Evolutionary conservation across 495 filamentous ascomycete species (phyloP), one percentile per base, ranked within the genome.

Genomic region (Daldinia concentrica): DNA sequence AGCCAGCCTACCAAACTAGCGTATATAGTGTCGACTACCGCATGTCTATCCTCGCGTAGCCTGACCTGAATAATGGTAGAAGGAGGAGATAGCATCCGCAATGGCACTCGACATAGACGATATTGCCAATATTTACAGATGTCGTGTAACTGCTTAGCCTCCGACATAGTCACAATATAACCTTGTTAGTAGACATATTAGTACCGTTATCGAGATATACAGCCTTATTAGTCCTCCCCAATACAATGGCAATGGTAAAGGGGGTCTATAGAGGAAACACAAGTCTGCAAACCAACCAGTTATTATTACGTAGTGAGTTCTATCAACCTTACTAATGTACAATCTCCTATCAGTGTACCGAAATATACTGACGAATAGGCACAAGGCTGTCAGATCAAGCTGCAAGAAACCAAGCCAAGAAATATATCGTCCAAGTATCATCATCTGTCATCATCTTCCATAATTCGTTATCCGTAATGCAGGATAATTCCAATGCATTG

Each of bases 1-100:
- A n/a, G n/a, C 39, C 12, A 61, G 34, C 48, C 57, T 66, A 67
- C 48, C 57, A 37, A 26, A 55, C 34, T 61, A 61, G 39, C 39
- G 52, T 24, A 64, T 30, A 14, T 41, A 41, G 15, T 37, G 24
- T 22, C 15, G 15, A 22, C 34, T 64, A 8, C 30, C 11, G 9
- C 27, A 26, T 50, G 9, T 37, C 4, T 58, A 30, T 58, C 24
- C 6, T 59, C n/a, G 14, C 7, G 9, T 4, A 45, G 37, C 37
- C 30, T 26, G 8, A 58, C 7, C 5, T 24, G 12, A 32, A 17
- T 36, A 8, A 57, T 57, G 8, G 12, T n/a, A 14, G 11, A 54
- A 8, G 22, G 4, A 14, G 9, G 24, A 12, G 50, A 12, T 27
- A 30, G 27, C 24, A 54, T 29, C 27, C 17, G 12, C 50, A 15